Conservation (phyloP, 2,329 filamentous ascomycete species). For the Karstenula rhodostoma region DNA sequence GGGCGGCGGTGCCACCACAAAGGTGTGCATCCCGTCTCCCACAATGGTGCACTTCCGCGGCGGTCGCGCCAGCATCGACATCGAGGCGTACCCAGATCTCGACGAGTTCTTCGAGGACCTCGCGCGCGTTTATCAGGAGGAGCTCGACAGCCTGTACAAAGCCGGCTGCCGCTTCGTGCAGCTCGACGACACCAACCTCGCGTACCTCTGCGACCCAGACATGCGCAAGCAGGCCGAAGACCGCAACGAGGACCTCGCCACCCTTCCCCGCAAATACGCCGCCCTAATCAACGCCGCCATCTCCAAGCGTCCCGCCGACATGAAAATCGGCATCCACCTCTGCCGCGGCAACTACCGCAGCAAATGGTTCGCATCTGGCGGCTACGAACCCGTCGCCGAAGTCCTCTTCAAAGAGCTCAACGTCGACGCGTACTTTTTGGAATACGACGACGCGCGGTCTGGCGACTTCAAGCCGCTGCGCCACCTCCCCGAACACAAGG, state of each 20-base stretch:
- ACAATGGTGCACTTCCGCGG: conserved; percentile 70
- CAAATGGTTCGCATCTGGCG: conserved; percentile 66
- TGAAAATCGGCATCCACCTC: conserved; percentile 65
- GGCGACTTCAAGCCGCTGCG: conserved; percentile 65
- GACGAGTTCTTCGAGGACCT: conserved; percentile 66
- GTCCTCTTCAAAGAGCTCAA: conserved; percentile 65
- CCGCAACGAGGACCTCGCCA: conserved; percentile 60
- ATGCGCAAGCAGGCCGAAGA: conserved; percentile 63
- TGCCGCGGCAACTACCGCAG: conserved; percentile 66
- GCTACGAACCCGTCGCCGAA: conserved; percentile 66
- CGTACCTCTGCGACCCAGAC: conserved; percentile 65
- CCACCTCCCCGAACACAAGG: conserved; percentile 63
- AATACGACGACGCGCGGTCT: conserved; percentile 65
- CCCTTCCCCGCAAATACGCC: conserved; percentile 62
- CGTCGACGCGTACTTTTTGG: conserved; percentile 67
- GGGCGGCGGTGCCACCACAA: conserved; percentile 54
- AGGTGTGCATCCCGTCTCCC: conserved; percentile 66
- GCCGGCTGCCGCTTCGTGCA: conserved; percentile 66
- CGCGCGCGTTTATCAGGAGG: conserved; percentile 63
- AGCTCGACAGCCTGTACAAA: conserved; percentile 61
- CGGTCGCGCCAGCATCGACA: conserved; percentile 61
- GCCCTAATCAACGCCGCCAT: conserved; percentile 64
- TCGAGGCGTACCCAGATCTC: conserved; percentile 62
- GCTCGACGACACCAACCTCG: conserved; percentile 68
- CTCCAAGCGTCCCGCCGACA: conserved; percentile 60